These are phyloP conservation scores for Leccinum pachyderme DNA, from an alignment of 1,284 basidiomycete genomes.

Conservation along the genomic window DNA sequence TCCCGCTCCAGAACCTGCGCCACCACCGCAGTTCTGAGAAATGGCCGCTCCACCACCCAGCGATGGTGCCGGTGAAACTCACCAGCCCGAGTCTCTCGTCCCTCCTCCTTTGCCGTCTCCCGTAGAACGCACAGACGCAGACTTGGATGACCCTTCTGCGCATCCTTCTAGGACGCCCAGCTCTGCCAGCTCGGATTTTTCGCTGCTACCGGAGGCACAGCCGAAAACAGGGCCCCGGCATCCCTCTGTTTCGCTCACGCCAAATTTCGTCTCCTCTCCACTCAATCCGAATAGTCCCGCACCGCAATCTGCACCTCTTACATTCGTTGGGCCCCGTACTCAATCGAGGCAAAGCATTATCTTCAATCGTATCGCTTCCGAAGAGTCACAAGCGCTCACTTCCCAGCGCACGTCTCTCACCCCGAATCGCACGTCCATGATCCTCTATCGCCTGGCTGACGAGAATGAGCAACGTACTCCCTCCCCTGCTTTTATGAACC, in stretches of 20 bases:
- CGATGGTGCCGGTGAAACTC: background rate
- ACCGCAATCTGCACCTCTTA: conserved; percentile 12
- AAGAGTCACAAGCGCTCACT: conserved; percentile 45
- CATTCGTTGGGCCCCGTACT: conserved; percentile 30
- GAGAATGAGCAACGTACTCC: conserved; percentile 35
- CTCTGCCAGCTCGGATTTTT: conserved; percentile 15
- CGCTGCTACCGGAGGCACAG: conserved; percentile 19
- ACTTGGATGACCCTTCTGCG: conserved; percentile 5
- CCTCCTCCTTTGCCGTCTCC: background rate
- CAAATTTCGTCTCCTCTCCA: conserved; percentile 46
- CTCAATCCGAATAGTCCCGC: conserved; percentile 42
- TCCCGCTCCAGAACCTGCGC: conserved; percentile 2
- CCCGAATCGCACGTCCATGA: conserved; percentile 53
- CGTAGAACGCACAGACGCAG: conserved; percentile 11
- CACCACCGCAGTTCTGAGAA: background rate
- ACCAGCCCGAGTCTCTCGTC: background rate
- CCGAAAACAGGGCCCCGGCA: conserved; percentile 13
- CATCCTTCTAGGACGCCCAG: conserved; percentile 24
- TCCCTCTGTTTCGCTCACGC: conserved; percentile 32
- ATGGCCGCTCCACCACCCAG: conserved; percentile 6
- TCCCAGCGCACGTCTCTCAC: conserved; percentile 10
- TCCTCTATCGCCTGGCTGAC: conserved; percentile 61
- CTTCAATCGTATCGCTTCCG: conserved; percentile 45
- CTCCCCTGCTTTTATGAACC: conserved; percentile 27
- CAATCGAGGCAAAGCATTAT: conserved; percentile 35